Percentiles rank a stretch among this genome's conserved stretches.
Evolutionary conservation across 768 basidiomycete species (phyloP).

Genomic region (Tremella mesenterica): DNA sequence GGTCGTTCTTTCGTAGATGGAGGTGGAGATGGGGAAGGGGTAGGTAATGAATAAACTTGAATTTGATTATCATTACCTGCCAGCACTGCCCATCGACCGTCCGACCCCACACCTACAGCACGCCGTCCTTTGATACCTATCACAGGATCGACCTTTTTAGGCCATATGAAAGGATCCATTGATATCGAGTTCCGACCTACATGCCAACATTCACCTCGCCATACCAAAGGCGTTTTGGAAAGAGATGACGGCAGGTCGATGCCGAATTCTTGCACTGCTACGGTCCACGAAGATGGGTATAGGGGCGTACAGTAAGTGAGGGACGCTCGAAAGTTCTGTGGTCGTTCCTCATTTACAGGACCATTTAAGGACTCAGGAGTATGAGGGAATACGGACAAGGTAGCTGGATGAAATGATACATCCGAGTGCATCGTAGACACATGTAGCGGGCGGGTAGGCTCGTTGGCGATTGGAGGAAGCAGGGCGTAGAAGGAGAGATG

Average conservation of each 20-base stretch:
- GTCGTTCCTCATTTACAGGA: neutral
- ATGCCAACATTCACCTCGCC: slow-evolving; percentile 10
- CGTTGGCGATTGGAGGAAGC: neutral
- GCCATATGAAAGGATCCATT: slow-evolving; percentile 22
- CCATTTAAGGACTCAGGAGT: neutral
- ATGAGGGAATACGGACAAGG: slow-evolving; percentile 31
- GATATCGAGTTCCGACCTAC: slow-evolving; percentile 15
- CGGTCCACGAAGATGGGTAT: slow-evolving; percentile 42
- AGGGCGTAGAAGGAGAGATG: slow-evolving; percentile 35
- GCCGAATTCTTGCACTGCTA: slow-evolving; percentile 39
- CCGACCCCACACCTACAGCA: slow-evolving; percentile 36
- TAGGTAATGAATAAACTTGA: slow-evolving; percentile 40
- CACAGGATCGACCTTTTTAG: slow-evolving; percentile 24
- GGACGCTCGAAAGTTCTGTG: slow-evolving; percentile 18
- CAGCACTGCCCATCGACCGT: slow-evolving; percentile 40
- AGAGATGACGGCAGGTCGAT: slow-evolving; percentile 12
- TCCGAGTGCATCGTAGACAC: slow-evolving; percentile 38
- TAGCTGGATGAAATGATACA: slow-evolving; percentile 42
- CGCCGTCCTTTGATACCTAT: slow-evolving; percentile 32
- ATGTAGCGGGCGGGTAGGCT: slow-evolving; percentile 13
- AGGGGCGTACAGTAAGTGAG: slow-evolving; percentile 41
- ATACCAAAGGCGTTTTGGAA: neutral
- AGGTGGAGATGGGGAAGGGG: slow-evolving; percentile 9
- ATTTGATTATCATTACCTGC: slow-evolving; percentile 41
- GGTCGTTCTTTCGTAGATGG: slow-evolving; percentile 1